phyloP scores from a whole-genome alignment of 2,329 filamentous ascomycete genomes.

The Apiospora sp. region DNA sequence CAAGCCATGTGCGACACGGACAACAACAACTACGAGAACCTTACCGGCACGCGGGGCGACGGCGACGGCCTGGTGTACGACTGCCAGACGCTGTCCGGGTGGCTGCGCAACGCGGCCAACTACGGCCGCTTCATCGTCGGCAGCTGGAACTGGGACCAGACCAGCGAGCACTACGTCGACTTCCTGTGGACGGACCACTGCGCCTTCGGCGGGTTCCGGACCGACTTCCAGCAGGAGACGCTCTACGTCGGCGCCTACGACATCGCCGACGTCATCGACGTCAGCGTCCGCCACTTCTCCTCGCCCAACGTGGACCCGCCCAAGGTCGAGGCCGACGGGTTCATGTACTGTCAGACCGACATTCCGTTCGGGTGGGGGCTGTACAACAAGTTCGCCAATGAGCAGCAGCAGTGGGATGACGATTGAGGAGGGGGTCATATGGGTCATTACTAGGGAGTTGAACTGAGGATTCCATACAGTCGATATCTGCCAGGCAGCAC shows the following conservation, averaged over 20 bases:
- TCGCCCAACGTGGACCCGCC: not conserved
- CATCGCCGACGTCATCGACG: not conserved
- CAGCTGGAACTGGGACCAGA: not conserved
- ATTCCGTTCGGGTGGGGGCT: not conserved
- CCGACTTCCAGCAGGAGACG: constrained; percentile 8
- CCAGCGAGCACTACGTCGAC: not conserved
- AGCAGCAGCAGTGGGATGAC: not conserved
- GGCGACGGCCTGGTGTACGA: not conserved
- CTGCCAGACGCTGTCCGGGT: not conserved
- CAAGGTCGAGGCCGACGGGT: not conserved
- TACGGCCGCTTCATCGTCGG: not conserved
- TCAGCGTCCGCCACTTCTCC: not conserved
- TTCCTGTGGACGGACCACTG: not conserved
- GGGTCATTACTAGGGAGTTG: no score
- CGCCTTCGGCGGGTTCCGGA: constrained; percentile 1
- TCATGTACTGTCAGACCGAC: not conserved
- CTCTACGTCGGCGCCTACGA: not conserved
- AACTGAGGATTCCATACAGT: no score
- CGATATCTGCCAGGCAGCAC: not conserved
- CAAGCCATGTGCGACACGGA: not conserved
- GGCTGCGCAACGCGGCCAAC: constrained; percentile 9
- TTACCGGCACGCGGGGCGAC: not conserved
- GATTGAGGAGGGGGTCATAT: not conserved
- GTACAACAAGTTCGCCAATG: not conserved
- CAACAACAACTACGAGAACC: constrained; percentile 14